phyloP scores from a whole-genome alignment of 2,329 filamentous ascomycete species.

The Cryphonectria naterciae region DNA sequence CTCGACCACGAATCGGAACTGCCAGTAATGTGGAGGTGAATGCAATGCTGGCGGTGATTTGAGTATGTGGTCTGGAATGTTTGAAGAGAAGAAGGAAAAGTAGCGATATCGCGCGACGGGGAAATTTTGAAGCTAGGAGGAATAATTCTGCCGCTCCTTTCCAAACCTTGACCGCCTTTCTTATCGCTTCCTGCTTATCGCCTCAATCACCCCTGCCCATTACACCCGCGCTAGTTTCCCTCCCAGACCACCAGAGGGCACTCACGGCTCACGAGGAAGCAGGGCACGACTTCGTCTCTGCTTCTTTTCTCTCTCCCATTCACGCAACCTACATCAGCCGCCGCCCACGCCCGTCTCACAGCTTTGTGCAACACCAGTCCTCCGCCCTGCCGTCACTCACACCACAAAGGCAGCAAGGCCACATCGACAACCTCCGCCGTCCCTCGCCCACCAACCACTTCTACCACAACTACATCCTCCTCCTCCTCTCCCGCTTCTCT shows the following conservation, averaged over 20 bases:
- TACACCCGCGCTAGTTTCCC: too few relatives aligned
- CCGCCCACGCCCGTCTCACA: background rate
- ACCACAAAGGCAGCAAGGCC: background rate
- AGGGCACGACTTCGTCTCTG: background rate
- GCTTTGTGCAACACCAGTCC: background rate
- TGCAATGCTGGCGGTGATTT: conserved; percentile 43
- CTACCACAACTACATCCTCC: too few relatives aligned
- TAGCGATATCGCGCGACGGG: background rate
- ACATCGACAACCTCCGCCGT: background rate
- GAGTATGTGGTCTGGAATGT: conserved; percentile 39
- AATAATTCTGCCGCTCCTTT: conserved; percentile 4
- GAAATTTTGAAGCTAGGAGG: conserved; percentile 16
- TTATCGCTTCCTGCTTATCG: conserved; percentile 16
- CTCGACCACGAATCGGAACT: conserved; percentile 61
- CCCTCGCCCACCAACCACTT: background rate
- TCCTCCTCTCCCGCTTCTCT: background rate
- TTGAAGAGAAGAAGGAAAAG: conserved; percentile 30
- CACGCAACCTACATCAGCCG: background rate
- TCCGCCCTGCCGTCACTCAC: background rate
- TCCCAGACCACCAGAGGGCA: background rate
- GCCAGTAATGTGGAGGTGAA: conserved; percentile 50
- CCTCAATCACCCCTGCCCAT: background rate
- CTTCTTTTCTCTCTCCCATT: background rate
- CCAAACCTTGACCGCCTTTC: conserved; percentile 19
- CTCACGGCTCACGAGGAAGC: background rate